A percentile compares a stretch with the other conserved stretches of the same genome.
phyloP scores from a whole-genome alignment of 2,329 filamentous ascomycete species.

The Xylaria sp. region DNA sequence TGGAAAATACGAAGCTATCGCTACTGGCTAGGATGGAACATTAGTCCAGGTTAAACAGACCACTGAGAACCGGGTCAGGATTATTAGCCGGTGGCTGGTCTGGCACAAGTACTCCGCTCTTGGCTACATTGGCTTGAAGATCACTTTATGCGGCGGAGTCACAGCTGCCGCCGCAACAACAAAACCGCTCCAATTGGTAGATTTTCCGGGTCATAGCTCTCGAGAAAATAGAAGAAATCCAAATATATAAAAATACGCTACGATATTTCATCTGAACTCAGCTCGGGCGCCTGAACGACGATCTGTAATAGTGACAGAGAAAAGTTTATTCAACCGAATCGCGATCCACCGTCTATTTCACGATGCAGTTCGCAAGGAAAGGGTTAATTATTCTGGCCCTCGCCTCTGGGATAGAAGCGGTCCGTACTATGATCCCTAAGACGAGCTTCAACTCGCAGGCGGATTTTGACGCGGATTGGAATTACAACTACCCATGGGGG shows the following conservation, averaged over 20 bases:
- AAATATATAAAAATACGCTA: not conserved
- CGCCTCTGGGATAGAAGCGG: slow-evolving; percentile 35
- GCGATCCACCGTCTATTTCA: not conserved
- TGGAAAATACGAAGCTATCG: too few relatives aligned
- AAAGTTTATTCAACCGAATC: not conserved
- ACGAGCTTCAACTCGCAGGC: slow-evolving; percentile 47
- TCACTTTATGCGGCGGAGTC: slow-evolving; percentile 11
- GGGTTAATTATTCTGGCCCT: slow-evolving; percentile 28
- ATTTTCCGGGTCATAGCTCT: not conserved
- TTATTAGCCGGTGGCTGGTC: not conserved
- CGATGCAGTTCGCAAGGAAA: slow-evolving; percentile 17
- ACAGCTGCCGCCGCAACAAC: slow-evolving; percentile 4
- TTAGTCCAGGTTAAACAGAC: too few relatives aligned
- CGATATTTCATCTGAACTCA: not conserved
- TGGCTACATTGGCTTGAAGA: not conserved
- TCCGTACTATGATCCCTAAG: slow-evolving; percentile 46
- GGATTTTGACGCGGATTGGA: slow-evolving; percentile 52
- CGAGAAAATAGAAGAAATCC: not conserved
- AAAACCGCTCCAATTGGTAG: slow-evolving; percentile 17
- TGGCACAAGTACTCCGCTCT: not conserved
- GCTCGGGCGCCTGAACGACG: not conserved
- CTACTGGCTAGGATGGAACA: too few relatives aligned
- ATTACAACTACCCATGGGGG: slow-evolving; percentile 63
- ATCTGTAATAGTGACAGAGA: not conserved
- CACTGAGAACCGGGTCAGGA: too few relatives aligned